Base-by-base conservation (phyloP, 768 basidiomycete species). In the Rhodotorula diobovata region DNA sequence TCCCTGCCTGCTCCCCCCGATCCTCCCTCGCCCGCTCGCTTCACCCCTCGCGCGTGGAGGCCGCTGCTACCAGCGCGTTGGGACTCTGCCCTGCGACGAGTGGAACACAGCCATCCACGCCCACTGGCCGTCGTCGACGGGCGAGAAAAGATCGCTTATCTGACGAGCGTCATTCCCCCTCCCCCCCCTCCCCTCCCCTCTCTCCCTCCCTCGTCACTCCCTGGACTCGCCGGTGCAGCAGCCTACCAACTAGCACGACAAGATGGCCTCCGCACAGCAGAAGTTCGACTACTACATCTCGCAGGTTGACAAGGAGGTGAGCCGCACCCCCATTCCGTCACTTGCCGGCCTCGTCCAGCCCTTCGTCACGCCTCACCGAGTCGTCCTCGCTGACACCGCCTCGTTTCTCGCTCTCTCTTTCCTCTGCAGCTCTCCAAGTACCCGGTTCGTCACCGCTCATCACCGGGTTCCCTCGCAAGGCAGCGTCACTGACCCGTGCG, bases 281-380 rank as follows among this genome's bases (percentile, higher is more conserved):
- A 90, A 89, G 84, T 90, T 87, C 72, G 84, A 84, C 77, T 86
- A 89, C 83, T 91, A 96, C 80, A 82, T 91, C 79, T 83, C 80
- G 81, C 90, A 94, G 84, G 89, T 98, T 79, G 95, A 98, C 85
- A 96, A 96, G 81, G 94, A 98, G 89, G 94, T 93, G 55, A 50
- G 86, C 83, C 18, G 28, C 30, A 30, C 34, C 59, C 43, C 57
- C n/a, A 53, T 30, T 68, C 58, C n/a, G n/a, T n/a, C n/a, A n/a
- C n/a, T 43, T 37, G 43, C 66, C 45, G 46, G 41, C 48, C 1
- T 12, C 48, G 11, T 20, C 59, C 30, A 28, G 14, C 14, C 12
- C 12, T 2, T 35, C 35, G 35, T n/a, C 35, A 39, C 28, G 54
- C 23, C 15, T 46, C 15, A 23, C 30, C 35, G n/a, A 28, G 35